Evolutionary conservation across 2,329 filamentous ascomycete species (phyloP).

Genomic region (Amauroascus verrucosus): DNA sequence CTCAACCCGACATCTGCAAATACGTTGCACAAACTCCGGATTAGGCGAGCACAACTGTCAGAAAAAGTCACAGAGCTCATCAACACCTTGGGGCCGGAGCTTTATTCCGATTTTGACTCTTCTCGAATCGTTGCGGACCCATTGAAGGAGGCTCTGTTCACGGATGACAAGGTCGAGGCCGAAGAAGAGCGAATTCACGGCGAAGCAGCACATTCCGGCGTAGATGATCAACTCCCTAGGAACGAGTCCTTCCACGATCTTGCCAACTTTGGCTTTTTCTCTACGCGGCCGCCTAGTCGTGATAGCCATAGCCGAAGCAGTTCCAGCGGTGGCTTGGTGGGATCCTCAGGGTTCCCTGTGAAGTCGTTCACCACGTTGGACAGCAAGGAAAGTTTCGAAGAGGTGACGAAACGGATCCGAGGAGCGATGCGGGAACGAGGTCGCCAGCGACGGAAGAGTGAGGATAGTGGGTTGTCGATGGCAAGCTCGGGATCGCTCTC

Average conservation of each 20-base stretch:
- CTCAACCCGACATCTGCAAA: conserved; percentile 76
- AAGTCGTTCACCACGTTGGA: conserved; percentile 59
- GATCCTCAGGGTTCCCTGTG: conserved; percentile 53
- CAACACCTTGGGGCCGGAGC: conserved; percentile 87
- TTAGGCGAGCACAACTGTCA: conserved; percentile 62
- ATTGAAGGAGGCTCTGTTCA: conserved; percentile 29
- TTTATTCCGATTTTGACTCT: conserved; percentile 92
- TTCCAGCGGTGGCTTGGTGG: conserved; percentile 54
- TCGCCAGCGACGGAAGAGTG: conserved; percentile 43
- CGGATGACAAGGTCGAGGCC: conserved; percentile 20
- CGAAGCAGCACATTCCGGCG: not conserved
- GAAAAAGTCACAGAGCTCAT: conserved; percentile 80
- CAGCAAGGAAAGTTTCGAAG: conserved; percentile 61
- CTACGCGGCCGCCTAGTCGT: conserved; percentile 72
- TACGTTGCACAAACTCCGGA: conserved; percentile 67
- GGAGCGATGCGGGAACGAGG: conserved; percentile 75
- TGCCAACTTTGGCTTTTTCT: conserved; percentile 78
- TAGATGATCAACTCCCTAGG: conserved; percentile 52
- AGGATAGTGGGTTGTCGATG: conserved; percentile 33
- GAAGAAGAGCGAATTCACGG: not conserved
- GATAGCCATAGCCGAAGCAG: conserved; percentile 50
- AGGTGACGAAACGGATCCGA: conserved; percentile 73
- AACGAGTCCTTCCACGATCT: conserved; percentile 95
- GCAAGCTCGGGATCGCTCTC: conserved; percentile 31
- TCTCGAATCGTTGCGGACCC: conserved; percentile 54